phyloP scores from a whole-genome alignment of 2,329 filamentous ascomycete genomes.

The Colletotrichum trifolii region DNA sequence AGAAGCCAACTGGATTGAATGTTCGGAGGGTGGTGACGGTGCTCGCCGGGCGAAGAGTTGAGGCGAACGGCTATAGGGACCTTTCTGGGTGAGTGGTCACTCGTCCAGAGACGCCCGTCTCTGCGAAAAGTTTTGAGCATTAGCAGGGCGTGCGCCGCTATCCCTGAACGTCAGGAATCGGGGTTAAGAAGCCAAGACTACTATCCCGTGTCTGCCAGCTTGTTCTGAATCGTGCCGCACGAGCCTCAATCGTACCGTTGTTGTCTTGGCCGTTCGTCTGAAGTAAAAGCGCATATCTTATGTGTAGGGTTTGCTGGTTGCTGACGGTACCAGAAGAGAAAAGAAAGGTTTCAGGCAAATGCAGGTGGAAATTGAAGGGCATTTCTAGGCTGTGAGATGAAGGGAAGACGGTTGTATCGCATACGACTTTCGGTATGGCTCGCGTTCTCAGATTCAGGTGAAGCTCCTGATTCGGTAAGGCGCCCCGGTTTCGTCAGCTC shows the following conservation, averaged over 20 bases:
- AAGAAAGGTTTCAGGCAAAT: constrained; percentile 29
- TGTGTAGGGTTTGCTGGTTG: constrained; percentile 1
- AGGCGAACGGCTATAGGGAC: too few relatives aligned
- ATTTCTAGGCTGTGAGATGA: not conserved
- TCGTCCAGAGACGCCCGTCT: constrained; percentile 7
- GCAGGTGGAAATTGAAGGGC: constrained; percentile 32
- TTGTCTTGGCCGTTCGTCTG: constrained; percentile 1
- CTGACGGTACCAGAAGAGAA: constrained; percentile 6
- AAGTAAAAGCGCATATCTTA: constrained; percentile 5
- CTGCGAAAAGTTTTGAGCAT: constrained; percentile 5
- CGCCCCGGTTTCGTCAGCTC: constrained; percentile 10
- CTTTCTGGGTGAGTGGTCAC: too few relatives aligned
- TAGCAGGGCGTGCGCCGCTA: constrained; percentile 15
- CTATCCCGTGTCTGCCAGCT: constrained; percentile 5
- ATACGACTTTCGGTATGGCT: constrained; percentile 31
- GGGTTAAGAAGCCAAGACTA: constrained; percentile 6
- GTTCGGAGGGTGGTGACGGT: not conserved
- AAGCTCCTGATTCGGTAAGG: constrained; percentile 33
- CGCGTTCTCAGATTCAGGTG: constrained; percentile 41
- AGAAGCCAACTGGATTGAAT: not conserved
- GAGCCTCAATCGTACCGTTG: constrained; percentile 11
- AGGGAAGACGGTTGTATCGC: constrained; percentile 15
- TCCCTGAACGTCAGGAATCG: not conserved
- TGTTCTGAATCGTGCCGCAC: constrained; percentile 5
- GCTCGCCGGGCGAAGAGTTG: too few relatives aligned